A percentile compares a stretch with the other conserved stretches of the same genome.
phyloP scores from a whole-genome alignment of 2,329 filamentous ascomycete species.

The Nigrograna mackinnonii region DNA sequence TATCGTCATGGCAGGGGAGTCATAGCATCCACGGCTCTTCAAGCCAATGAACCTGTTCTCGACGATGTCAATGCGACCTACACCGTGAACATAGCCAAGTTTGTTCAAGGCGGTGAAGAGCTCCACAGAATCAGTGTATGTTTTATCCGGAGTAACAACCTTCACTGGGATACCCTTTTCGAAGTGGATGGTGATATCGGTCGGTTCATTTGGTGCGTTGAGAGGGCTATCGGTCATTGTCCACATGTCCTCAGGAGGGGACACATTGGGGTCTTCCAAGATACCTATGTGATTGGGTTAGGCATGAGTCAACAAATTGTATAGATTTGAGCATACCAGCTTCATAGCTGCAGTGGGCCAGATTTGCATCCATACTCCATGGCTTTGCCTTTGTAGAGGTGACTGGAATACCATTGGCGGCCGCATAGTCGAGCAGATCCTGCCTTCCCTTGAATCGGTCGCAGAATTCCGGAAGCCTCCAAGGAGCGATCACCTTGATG shows the following conservation, averaged over 20 bases:
- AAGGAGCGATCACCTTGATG: constrained; percentile 76
- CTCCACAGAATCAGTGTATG: constrained; percentile 69
- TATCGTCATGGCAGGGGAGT: constrained; percentile 52
- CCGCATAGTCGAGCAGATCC: constrained; percentile 74
- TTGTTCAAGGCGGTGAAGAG: constrained; percentile 74
- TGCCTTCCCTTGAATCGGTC: constrained; percentile 71
- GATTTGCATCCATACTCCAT: constrained; percentile 71
- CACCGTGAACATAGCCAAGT: constrained; percentile 72
- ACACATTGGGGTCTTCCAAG: constrained; percentile 66
- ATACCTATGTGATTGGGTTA: constrained; percentile 45
- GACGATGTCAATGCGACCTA: constrained; percentile 82
- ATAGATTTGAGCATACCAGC: constrained; percentile 53
- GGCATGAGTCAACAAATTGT: neutral
- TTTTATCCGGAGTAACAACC: constrained; percentile 61
- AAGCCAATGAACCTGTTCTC: constrained; percentile 81
- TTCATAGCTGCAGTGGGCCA: constrained; percentile 81
- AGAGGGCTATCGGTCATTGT: constrained; percentile 71
- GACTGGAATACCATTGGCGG: constrained; percentile 69
- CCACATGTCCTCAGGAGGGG: constrained; percentile 80
- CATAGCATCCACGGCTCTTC: constrained; percentile 81
- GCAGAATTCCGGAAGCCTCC: constrained; percentile 72
- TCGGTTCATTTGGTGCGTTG: constrained; percentile 70
- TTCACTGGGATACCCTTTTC: constrained; percentile 75
- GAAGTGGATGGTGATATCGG: constrained; percentile 73
- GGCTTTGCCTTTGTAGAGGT: constrained; percentile 74